Evolutionary conservation across 129 eudicot species (phyloP).

Genomic region (Lactuca sativa): DNA sequence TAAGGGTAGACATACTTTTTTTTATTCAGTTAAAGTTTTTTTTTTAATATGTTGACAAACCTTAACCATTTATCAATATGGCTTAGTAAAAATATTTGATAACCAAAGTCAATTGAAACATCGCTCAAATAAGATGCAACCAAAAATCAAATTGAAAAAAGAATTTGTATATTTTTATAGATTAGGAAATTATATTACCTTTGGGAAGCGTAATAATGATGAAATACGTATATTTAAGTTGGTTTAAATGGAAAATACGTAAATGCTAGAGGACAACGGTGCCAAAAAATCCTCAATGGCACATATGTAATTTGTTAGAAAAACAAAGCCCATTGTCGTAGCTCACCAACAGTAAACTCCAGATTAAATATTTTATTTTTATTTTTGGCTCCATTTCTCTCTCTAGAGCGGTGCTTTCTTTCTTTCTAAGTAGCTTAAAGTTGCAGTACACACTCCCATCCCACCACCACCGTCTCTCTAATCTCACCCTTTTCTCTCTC

Average conservation of each 20-base stretch:
- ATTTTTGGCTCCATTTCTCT: constrained; percentile 27
- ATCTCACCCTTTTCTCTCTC: constrained; percentile 38
- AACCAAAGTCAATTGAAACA: no score
- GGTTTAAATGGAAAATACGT: not conserved
- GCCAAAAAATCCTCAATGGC: constrained; percentile 13
- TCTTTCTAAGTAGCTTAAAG: constrained; percentile 46
- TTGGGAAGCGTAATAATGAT: no score
- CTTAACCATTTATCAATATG: no score
- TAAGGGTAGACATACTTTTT: no score
- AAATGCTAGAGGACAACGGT: not conserved
- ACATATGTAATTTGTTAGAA: constrained; percentile 17
- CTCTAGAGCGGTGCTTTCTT: constrained; percentile 31
- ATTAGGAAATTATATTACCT: no score
- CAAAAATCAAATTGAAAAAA: no score
- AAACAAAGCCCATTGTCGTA: not conserved
- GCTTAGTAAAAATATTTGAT: no score
- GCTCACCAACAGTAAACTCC: not conserved
- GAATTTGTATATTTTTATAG: no score
- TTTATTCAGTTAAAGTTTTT: no score
- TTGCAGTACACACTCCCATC: constrained; percentile 42
- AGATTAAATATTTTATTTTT: constrained; percentile 9
- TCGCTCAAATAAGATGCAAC: no score
- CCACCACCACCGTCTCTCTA: constrained; percentile 28
- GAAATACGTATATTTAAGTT: no score
- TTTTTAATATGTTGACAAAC: no score